A percentile compares a stretch with the other conserved stretches of the same genome.
These are phyloP conservation scores for Dictyostelium intermedium DNA, from an alignment of 78 protist genomes.

Conservation along the genomic window DNA sequence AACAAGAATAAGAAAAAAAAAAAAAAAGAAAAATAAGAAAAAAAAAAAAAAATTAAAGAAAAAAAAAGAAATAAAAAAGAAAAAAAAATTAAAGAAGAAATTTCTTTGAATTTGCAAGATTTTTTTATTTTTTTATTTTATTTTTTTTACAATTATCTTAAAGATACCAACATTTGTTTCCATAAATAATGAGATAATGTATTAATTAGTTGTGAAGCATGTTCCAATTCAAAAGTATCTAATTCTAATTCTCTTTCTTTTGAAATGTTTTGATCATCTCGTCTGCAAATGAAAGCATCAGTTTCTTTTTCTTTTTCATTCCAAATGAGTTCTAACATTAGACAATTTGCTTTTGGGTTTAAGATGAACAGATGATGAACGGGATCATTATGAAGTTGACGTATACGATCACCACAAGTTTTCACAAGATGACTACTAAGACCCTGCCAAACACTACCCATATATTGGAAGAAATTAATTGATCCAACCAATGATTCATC, in stretches of 20 bases:
- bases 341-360: constrained; percentile 52
- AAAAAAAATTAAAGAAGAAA: not conserved
- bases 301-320: constrained; percentile 58
- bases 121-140: not conserved
- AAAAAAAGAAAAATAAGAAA: not conserved
- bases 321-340: constrained; percentile 70
- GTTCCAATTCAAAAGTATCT: constrained; percentile 26
- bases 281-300: constrained; percentile 68
- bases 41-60: not conserved
- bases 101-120: not conserved
- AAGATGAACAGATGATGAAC: constrained; percentile 54
- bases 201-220: constrained; percentile 66
- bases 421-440: constrained; percentile 21
- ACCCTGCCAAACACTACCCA: constrained; percentile 73
- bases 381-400: constrained; percentile 64
- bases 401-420: constrained; percentile 76
- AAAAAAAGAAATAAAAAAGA: not conserved
- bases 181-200: constrained; percentile 72
- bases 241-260: constrained; percentile 37
- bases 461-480: constrained; percentile 31
- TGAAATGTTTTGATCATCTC: constrained; percentile 47
- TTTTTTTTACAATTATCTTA: not conserved
- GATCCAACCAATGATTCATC: constrained; percentile 21
- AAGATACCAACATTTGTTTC: not conserved
- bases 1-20: not conserved